Evolutionary conservation across 1,284 basidiomycete species (phyloP).

Genomic region (Pholiota adiposa): DNA sequence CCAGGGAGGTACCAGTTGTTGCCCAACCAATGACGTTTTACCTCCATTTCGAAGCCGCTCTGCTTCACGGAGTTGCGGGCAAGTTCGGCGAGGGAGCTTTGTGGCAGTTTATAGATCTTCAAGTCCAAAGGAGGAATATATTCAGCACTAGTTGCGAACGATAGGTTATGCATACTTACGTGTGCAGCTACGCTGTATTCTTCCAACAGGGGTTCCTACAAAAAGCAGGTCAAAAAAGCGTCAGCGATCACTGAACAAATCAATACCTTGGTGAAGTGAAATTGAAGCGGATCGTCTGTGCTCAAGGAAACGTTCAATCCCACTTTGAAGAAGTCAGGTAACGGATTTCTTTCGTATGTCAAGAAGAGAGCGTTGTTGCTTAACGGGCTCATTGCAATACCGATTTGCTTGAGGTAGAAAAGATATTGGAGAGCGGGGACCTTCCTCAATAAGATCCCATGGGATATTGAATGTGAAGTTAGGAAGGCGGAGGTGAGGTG

Average conservation of each 20-base stretch:
- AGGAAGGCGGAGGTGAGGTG: slow-evolving; percentile 96
- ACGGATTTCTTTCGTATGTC: slow-evolving; percentile 96
- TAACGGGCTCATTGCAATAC: slow-evolving; percentile 97
- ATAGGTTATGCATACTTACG: slow-evolving; percentile 47
- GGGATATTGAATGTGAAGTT: slow-evolving; percentile 97
- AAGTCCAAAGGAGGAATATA: not conserved
- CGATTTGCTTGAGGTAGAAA: slow-evolving; percentile 97
- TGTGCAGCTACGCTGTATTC: slow-evolving; percentile 99
- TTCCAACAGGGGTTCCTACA: slow-evolving; percentile 90
- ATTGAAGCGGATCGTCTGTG: slow-evolving; percentile 94
- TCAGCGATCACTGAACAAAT: not conserved
- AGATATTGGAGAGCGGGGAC: slow-evolving; percentile 94
- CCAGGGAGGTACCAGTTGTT: slow-evolving; percentile 90
- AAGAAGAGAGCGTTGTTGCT: slow-evolving; percentile 98
- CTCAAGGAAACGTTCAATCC: slow-evolving; percentile 97
- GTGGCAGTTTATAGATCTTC: slow-evolving; percentile 90
- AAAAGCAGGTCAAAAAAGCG: not conserved
- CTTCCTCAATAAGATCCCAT: slow-evolving; percentile 96
- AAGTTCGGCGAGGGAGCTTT: slow-evolving; percentile 85
- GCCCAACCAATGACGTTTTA: slow-evolving; percentile 97
- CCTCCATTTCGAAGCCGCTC: slow-evolving; percentile 98
- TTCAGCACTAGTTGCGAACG: no score
- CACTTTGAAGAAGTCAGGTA: slow-evolving; percentile 96
- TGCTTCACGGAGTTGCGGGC: slow-evolving; percentile 97
- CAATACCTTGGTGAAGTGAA: slow-evolving; percentile 92